A percentile compares a stretch with the other conserved stretches of the same genome.
Evolutionary conservation across 2,329 filamentous ascomycete genomes (phyloP).

Genomic region (Scedosporium apiospermum): DNA sequence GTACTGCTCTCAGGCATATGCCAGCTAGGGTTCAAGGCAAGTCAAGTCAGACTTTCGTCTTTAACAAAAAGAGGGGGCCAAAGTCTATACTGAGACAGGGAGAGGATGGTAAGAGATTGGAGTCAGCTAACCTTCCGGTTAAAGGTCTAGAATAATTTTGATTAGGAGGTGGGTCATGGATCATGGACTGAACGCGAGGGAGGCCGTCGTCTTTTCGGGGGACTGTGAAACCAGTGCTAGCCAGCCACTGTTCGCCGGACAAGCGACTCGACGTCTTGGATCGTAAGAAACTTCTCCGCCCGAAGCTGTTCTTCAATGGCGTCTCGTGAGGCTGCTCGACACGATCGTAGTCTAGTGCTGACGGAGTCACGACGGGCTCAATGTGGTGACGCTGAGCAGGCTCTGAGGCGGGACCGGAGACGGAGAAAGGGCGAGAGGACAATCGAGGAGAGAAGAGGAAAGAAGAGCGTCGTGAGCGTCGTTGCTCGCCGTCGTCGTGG

Average conservation of each 20-base stretch:
- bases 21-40: neutral
- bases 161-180: slow-evolving; percentile 17
- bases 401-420: neutral
- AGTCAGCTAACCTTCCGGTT: slow-evolving; percentile 16
- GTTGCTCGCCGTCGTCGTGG: slow-evolving; percentile 10
- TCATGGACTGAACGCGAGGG: slow-evolving; percentile 21
- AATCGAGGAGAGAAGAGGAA: neutral
- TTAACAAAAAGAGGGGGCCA: neutral
- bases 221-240: neutral
- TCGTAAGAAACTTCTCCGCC: slow-evolving; percentile 22
- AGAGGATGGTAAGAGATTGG: neutral
- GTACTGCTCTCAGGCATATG: neutral
- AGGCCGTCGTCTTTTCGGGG: neutral
- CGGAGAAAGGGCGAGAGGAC: neutral
- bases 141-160: slow-evolving; percentile 17
- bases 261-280: slow-evolving; percentile 23
- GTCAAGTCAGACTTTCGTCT: neutral
- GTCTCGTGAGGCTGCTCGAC: slow-evolving; percentile 7
- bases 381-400: neutral
- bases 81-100: neutral
- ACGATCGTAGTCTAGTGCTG: neutral
- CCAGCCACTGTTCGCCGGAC: neutral
- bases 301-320: neutral
- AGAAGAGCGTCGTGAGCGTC: slow-evolving; percentile 11
- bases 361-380: neutral